Evolutionary conservation across 2,329 filamentous ascomycete species (phyloP).

Genomic region (Penicillium oxalicum): DNA sequence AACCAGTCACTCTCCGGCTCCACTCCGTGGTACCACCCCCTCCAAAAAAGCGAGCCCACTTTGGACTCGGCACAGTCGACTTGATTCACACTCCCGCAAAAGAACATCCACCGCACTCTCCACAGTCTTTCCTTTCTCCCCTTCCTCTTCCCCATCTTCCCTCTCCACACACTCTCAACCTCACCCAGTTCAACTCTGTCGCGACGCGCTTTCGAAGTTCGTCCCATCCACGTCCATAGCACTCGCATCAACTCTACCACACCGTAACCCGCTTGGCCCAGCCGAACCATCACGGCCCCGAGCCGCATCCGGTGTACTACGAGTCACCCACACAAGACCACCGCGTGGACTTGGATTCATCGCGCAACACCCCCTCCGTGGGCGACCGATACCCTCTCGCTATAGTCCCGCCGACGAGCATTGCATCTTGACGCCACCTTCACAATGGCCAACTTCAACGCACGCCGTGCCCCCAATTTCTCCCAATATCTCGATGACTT

Average conservation of each 20-base stretch:
- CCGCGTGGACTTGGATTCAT: conserved; percentile 1
- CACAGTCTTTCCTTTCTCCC: not conserved
- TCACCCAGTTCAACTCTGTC: conserved; percentile 3
- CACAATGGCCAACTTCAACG: conserved; percentile 67
- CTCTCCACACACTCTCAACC: not conserved
- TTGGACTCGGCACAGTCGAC: not conserved
- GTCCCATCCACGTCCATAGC: not conserved
- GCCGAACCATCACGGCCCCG: not conserved
- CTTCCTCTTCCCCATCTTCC: conserved; percentile 1
- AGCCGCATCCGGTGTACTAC: conserved; percentile 18
- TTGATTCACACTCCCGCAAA: not conserved
- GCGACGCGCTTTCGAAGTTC: not conserved
- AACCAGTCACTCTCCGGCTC: not conserved
- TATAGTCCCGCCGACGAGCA: not conserved
- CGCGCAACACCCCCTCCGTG: conserved; percentile 3
- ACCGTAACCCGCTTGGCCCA: not conserved
- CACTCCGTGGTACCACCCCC: conserved; percentile 2
- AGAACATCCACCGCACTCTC: not conserved
- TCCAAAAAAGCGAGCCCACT: conserved; percentile 16
- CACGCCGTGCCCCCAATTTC: conserved; percentile 76
- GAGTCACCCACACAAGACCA: conserved; percentile 5
- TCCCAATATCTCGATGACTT: conserved; percentile 83
- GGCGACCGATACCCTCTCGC: not conserved
- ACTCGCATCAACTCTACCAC: not conserved
- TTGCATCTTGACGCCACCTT: not conserved